Base-by-base conservation (phyloP, 2,329 filamentous ascomycete species). In the Akanthomyces lecanii region DNA sequence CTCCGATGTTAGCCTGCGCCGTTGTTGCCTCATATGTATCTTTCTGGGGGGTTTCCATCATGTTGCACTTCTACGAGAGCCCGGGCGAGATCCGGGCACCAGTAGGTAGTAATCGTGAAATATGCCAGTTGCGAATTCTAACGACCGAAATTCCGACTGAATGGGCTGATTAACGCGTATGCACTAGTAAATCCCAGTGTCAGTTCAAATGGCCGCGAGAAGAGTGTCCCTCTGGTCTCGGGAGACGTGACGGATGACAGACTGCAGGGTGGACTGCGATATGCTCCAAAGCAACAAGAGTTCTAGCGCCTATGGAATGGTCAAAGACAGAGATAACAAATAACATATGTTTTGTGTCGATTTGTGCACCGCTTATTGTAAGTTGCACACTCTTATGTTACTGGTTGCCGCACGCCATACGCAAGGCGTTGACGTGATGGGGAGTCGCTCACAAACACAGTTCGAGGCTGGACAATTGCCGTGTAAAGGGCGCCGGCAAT, bases 361-460 rank as follows among this genome's bases (percentile, higher is more conserved):
- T n/a, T 12, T 6, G 21, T 30, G 8, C 4, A 40, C 33, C 11
- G 10, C 33, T 38, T 30, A 21, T n/a, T 18, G 54, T 11, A 1
- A 23, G 40, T 21, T 51, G 28, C 5, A 42, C 38, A 25, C 16
- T 8, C 45, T 8, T n/a, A 11, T 47, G 6, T 4, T 3, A 1
- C 30, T 50, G 38, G 62, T 42, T 28, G 42, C 42, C 33, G 64
- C 53, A 52, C 64, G 64, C 55, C 64, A 65, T 65, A 63, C 30
- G 1, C 23, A 38, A 47, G 21, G 11, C 28, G 58, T 63, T 65
- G 64, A 65, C 64, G 64, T 65, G 64, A 60, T 65, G 56, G 21
- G 21, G n/a, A n/a, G 23, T 30, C 16, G 21, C 64, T 59, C 65
- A 64, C 55, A 48, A 36, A 23, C 5, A 48, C n/a, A 12, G 40